These are phyloP conservation scores for Linnemannia exigua DNA, from an alignment of 192 early-diverging fungal genomes.

Conservation along the genomic window DNA sequence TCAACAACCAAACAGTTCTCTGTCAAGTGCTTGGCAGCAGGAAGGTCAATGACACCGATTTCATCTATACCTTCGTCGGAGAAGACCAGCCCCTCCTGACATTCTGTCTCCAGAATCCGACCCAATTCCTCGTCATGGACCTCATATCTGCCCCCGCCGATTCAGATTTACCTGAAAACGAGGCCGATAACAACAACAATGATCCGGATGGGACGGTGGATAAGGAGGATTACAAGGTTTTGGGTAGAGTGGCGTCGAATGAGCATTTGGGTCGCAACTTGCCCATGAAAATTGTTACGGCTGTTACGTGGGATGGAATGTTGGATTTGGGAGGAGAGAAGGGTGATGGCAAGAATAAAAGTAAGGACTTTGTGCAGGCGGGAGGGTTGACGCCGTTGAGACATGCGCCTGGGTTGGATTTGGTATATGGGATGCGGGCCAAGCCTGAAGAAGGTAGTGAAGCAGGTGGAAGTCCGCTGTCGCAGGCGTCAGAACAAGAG, in stretches of 20 bases:
- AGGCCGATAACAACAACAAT: not conserved
- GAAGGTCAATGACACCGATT: slow-evolving; percentile 9
- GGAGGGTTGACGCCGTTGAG: not conserved
- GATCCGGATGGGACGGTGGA: not conserved
- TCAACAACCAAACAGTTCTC: not conserved
- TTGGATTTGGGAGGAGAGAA: slow-evolving; percentile 1
- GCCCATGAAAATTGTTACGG: not conserved
- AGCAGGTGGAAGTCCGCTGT: not conserved
- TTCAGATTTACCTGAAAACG: not conserved
- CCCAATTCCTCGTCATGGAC: slow-evolving; percentile 25
- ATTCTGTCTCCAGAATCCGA: slow-evolving; percentile 41
- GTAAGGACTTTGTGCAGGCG: not conserved
- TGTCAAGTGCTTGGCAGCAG: slow-evolving; percentile 19
- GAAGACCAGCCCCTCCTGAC: slow-evolving; percentile 14
- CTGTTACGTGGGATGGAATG: slow-evolving; percentile 26
- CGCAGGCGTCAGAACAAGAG: not conserved
- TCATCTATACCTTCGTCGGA: slow-evolving; percentile 1
- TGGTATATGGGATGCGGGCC: slow-evolving; percentile 41
- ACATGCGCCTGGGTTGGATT: slow-evolving; percentile 14
- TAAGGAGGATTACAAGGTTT: not conserved
- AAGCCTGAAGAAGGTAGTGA: not conserved
- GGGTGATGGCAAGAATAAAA: not conserved
- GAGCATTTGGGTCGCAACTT: slow-evolving; percentile 15
- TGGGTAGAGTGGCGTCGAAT: slow-evolving; percentile 26
- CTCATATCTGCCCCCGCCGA: slow-evolving; percentile 13